These are phyloP conservation scores for Verticillium zaregamsianum DNA, from an alignment of 2,329 filamentous ascomycete genomes.

Conservation along the genomic window DNA sequence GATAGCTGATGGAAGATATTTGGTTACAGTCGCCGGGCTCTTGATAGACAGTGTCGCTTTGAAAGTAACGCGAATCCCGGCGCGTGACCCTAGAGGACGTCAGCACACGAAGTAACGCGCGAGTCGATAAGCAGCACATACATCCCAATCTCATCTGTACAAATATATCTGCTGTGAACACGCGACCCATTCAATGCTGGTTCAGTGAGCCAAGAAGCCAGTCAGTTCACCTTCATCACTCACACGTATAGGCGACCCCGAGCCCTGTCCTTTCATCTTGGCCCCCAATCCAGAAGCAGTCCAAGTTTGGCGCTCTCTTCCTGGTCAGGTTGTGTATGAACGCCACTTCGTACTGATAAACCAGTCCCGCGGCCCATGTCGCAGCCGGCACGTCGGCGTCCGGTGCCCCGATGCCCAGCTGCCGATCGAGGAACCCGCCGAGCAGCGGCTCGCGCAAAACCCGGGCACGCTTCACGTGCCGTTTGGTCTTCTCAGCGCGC, in stretches of 20 bases:
- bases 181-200: conserved; percentile 20
- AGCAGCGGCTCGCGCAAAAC: conserved; percentile 22
- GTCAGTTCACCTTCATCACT: conserved; percentile 18
- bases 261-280: conserved; percentile 33
- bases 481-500: conserved; percentile 24
- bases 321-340: conserved; percentile 25
- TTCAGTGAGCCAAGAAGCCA: no score
- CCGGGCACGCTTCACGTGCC: conserved; percentile 33
- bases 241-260: conserved; percentile 40
- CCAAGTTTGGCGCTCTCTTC: conserved; percentile 26
- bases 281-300: conserved; percentile 34
- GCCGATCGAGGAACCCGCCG: conserved; percentile 27
- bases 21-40: conserved; percentile 19
- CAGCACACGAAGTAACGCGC: neutral
- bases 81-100: neutral
- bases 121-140: conserved; percentile 18
- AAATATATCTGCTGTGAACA: conserved; percentile 32
- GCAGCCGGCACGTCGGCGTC: conserved; percentile 23
- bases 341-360: conserved; percentile 33
- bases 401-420: conserved; percentile 23
- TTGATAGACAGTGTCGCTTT: neutral
- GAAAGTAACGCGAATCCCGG: neutral
- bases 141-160: conserved; percentile 37
- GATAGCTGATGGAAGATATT: conserved; percentile 44
- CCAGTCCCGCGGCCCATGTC: conserved; percentile 33